These are phyloP conservation scores for Orbilia brochopaga DNA, from an alignment of 2,329 filamentous ascomycete species.

Conservation along the genomic window DNA sequence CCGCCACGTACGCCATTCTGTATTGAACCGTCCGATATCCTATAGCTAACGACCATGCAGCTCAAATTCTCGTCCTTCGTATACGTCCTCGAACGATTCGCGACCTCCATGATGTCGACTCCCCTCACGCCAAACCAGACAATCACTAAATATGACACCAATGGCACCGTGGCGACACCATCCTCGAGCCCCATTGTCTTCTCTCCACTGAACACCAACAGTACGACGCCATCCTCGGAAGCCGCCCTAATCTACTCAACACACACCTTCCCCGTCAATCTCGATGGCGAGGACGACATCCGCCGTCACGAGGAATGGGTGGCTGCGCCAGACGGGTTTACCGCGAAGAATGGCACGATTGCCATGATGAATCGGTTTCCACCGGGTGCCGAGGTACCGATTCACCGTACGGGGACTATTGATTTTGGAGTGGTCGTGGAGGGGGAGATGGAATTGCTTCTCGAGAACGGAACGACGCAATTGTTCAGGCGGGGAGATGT, in stretches of 20 bases:
- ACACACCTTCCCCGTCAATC: conserved; percentile 24
- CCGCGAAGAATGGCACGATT: conserved; percentile 58
- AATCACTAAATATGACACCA: conserved; percentile 21
- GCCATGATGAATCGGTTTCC: conserved; percentile 62
- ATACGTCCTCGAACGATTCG: too few relatives aligned
- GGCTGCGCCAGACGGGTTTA: conserved; percentile 20
- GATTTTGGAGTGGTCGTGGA: conserved; percentile 66
- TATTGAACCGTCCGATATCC: too few relatives aligned
- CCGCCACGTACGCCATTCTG: neutral
- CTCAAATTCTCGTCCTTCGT: too few relatives aligned
- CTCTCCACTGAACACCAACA: conserved; percentile 11
- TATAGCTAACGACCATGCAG: too few relatives aligned
- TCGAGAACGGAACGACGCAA: conserved; percentile 63
- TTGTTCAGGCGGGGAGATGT: conserved; percentile 63
- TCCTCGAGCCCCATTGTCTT: conserved; percentile 15
- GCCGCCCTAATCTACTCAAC: conserved; percentile 27
- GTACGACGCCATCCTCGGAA: conserved; percentile 8
- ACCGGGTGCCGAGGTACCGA: conserved; percentile 59
- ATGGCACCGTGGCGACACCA: conserved; percentile 8
- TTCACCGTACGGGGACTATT: conserved; percentile 65
- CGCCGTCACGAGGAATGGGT: conserved; percentile 19
- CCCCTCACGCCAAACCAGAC: conserved; percentile 32
- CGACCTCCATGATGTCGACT: too few relatives aligned
- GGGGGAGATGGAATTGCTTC: conserved; percentile 63
- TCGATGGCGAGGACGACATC: conserved; percentile 28